Base-by-base conservation (phyloP, 257 asterid species). In the Capsicum chinense region DNA sequence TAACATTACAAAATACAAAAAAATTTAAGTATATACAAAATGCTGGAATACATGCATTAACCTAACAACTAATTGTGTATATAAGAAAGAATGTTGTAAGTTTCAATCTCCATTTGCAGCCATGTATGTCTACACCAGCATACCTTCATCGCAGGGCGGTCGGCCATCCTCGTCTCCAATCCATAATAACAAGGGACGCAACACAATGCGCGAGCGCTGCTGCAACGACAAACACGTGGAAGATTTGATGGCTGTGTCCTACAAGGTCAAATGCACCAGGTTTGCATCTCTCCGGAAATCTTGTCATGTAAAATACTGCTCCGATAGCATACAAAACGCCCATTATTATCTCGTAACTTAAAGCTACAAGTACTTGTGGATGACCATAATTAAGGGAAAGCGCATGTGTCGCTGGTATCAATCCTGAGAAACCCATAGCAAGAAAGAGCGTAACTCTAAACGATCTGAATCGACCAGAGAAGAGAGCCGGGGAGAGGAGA, bases 221-320 rank as follows among this genome's bases (percentile, higher is more conserved):
- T 1, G 92, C 95, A 35, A 94, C 96, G 5, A 95, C 97, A 8
- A 95, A 88, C 6, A 90, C 90, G 56, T 96, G 99, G 78, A 96
- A 96, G 56, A 96, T 94, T 87, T 96, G 99, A 88, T 95, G 99
- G 85, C 99, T 95, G 42, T 94, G 98, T 0, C 99, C 99, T 15
- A 95, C 92, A 44, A 94, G 90, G 68, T 95, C 99, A 85, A 95
- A 94, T 3, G 87, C 86, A 13, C 99, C 99, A 4, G 99, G 99
- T 76, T 76, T 91, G 97, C 97, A 92, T 84, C 96, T 92, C 90
- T 96, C 98, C 0, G 98, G 99, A 15, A 96, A 84, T 88, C 99
- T 91, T 3, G 93, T 89, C 2, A 92, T 90, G 11, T 96, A 96
- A 81, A 96, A 89, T 9, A 67, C 89, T 0, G 97, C 95, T 57